Conservation (phyloP, 441 rosid genomes). For the Omphalea diandra region DNA sequence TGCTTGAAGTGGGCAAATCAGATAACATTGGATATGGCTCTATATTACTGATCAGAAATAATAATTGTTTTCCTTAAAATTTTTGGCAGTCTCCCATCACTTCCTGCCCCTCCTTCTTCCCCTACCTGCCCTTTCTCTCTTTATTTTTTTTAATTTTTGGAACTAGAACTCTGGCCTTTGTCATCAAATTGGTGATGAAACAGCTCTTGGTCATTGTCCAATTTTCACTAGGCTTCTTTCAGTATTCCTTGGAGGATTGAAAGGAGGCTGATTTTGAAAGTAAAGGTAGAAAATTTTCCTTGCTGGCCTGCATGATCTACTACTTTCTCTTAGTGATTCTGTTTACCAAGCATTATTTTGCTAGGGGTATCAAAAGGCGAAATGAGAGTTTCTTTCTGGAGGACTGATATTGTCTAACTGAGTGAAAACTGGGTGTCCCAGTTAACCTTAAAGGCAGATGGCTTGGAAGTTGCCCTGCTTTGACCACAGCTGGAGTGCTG, state of each 20-base stretch:
- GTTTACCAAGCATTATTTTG: background rate
- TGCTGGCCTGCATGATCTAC: background rate
- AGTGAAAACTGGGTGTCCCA: background rate
- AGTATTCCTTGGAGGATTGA: background rate
- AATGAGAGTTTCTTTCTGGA: background rate
- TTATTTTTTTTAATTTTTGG: background rate
- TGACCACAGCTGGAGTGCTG: background rate
- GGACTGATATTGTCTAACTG: background rate
- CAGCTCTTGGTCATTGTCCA: background rate
- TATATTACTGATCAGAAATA: background rate
- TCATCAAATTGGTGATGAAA: background rate
- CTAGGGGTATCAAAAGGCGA: background rate
- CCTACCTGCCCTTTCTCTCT: background rate
- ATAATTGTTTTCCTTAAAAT: background rate
- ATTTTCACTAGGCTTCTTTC: constrained; percentile 2
- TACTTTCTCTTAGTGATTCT: background rate
- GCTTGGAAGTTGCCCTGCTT: background rate
- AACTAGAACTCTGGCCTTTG: background rate
- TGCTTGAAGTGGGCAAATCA: constrained; percentile 1
- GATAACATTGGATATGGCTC: background rate
- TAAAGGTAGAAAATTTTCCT: background rate
- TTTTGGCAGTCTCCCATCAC: background rate
- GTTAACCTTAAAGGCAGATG: background rate
- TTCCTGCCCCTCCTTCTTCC: background rate
- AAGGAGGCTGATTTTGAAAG: background rate